Evolutionary conservation across 352 stramenopile species (phyloP), one percentile per base, ranked within the genome.

Genomic region (Globisporangium takayamanum): DNA sequence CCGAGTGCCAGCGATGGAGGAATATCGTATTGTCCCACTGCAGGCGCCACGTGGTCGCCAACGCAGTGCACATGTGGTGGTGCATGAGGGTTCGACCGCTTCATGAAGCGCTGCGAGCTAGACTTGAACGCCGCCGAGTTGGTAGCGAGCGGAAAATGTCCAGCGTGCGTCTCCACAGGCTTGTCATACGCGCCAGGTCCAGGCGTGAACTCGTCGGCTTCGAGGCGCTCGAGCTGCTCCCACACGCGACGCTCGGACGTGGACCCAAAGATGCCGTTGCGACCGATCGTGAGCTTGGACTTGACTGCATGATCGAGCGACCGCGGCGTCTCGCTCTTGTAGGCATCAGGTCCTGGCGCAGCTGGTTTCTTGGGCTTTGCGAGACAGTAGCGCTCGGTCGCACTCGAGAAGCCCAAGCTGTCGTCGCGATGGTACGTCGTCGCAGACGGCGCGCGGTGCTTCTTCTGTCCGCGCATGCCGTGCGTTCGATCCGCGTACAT

Each of bases 221-320:
- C 72, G 37, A 74, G 67, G 22, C 63, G 69, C 50, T 83, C 76
- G 36, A 88, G 67, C 3, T 74, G 67, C 7, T 77, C 76, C 82
- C 80, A 92, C 5, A 92, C 66, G 42, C 81, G 74, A n/a, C 82
- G 74, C 60, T 89, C 79, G 1, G 82, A 83, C 2, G 72, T 92
- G 14, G 80, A 80, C n/a, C 82, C 82, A 60, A 92, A 92, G 18
- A 87, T 70, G 30, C 82, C 80, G 48, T 83, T 81, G 46, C 82
- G 76, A 2, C 82, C 82, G 18, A 90, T 72, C 8, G 66, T 69
- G 12, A 83, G 64, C 39, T 76, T 78, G 4, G 67, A 59, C 63
- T 70, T 71, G 22, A 88, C 73, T 6, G 68, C 33, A 15, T 81
- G 67, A n/a, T 78, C 71, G 1, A 90, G 57, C 1, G 82, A 89